These are phyloP conservation scores for Rhodotorula sp. DNA, from an alignment of 1,284 basidiomycete species.

Conservation along the genomic window DNA sequence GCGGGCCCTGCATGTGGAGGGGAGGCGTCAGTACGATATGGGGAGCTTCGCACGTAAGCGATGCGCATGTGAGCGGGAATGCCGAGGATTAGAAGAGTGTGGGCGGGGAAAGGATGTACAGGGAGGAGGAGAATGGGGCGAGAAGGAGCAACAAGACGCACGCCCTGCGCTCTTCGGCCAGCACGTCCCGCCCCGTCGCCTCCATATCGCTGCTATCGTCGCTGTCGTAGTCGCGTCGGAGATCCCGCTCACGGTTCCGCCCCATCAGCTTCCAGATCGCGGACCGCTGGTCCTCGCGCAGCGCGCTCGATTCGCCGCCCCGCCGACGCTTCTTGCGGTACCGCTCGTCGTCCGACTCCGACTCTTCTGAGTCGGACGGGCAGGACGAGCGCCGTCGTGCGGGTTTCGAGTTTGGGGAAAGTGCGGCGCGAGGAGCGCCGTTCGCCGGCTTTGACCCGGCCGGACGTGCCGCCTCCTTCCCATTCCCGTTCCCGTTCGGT, in stretches of 20 bases:
- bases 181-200: constrained; percentile 20
- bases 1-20: constrained; percentile 36
- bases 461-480: neutral
- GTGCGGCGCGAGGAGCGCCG: neutral
- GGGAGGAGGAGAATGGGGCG: neutral
- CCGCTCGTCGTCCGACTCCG: neutral
- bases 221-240: constrained; percentile 5
- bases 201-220: constrained; percentile 38
- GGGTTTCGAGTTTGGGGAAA: neutral
- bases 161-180: constrained; percentile 31
- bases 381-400: neutral
- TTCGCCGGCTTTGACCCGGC: neutral
- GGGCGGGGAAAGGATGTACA: no score
- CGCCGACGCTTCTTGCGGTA: neutral
- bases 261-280: constrained; percentile 38
- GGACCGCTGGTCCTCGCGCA: constrained; percentile 19
- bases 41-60: no score
- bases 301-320: neutral
- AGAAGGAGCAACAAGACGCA: constrained; percentile 10
- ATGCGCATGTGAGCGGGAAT: no score
- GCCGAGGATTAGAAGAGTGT: no score
- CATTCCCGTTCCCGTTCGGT: neutral
- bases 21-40: no score
- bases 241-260: constrained; percentile 15
- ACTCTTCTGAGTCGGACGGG: neutral